Evolutionary conservation across 2,329 filamentous ascomycete species (phyloP), one percentile per base, ranked within the genome.

Genomic region (Emmonsiellopsis sp.): DNA sequence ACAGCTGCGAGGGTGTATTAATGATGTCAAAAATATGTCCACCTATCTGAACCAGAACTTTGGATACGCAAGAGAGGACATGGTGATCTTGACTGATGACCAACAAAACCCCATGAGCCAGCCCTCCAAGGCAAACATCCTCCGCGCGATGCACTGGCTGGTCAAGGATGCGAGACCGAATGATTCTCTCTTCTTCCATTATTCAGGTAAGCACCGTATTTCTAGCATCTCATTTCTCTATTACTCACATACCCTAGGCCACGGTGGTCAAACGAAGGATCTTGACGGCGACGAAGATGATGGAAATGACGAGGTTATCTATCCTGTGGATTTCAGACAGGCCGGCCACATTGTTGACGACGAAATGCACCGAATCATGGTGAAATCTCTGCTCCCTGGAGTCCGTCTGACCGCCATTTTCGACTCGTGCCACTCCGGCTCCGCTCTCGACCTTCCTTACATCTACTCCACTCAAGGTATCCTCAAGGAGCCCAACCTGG

Each of bases 61-160:
- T 69, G 87, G 87, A 33, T 97, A 97, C 70, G 90, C 89, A 72
- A 79, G 90, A 55, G 92, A 96, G 71, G 91, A 97, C 66, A 97
- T 97, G 92, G 92, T 97, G 17, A 85, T 93, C 57, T 79, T 97
- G 67, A 96, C 92, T 40, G 92, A 97, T 66, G 92, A 97, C 68
- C 91, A 96, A 74, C 89, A 95, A 68, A 95, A 95, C 63, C 88
- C 89, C 31, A 95, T 96, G 87, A 95, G 89, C 71, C 89, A 95
- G 73, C 92, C 92, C 7, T 95, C 90, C 5, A 96, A 96, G 71
- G 87, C 88, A 61, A 97, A 97, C 66, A 95, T 97, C 53, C 71
- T 97, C 39, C 82, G 92, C 51, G 92, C 92, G 33, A 97, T 97
- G 92, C 91, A 96, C 68, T 97, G 92, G 92, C 75, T 97, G 17